Base-by-base conservation (phyloP, 139 green algal species). In the Nannochloris sp. region DNA sequence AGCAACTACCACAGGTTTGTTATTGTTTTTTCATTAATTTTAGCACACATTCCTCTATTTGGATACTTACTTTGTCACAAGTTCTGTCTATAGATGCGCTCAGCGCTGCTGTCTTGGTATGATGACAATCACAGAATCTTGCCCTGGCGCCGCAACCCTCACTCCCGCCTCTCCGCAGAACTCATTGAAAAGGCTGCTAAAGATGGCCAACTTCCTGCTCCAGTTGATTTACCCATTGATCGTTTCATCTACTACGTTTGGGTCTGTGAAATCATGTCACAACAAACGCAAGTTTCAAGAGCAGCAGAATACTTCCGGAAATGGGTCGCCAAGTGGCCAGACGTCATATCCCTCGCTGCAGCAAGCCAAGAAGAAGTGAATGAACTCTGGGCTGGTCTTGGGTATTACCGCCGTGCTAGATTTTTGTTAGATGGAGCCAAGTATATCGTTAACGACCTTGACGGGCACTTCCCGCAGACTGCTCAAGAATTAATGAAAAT, bases 251-350 rank as follows among this genome's bases (percentile, higher is more conserved):
- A 98, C 64, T 74, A 70, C 13, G 60, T 73, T 6, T 95, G 89
- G 85, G 85, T 96, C 1, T 88, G 67, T 13, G 91, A 98, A 67
- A 75, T 97, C n/a, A 98, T 98, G 93, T 80, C 87, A 30, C 93
- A 98, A 76, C 93, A 97, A 76, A 96, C 91, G 27, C 85, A 92
- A 72, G 74, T 85, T 34, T 48, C 70, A 2, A 65, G 80, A 4
- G 81, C 70, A 0, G 46, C 61, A 4, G 68, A 80, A 23, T 86
- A 86, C 63, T 88, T 82, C 14, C 44, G 44, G 15, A 54, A 67
- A 14, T 98, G 92, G 92, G 70, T 94, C 23, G 61, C 65, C 9
- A 75, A 70, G 27, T 98, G 92, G 90, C 89, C 92, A n/a, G 87
- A 79, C 0, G 85, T 97, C 13, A 53, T 60, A 4, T 72, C 61